Conservation (phyloP, 2,329 filamentous ascomycete genomes). For the Aspergillus latus region DNA sequence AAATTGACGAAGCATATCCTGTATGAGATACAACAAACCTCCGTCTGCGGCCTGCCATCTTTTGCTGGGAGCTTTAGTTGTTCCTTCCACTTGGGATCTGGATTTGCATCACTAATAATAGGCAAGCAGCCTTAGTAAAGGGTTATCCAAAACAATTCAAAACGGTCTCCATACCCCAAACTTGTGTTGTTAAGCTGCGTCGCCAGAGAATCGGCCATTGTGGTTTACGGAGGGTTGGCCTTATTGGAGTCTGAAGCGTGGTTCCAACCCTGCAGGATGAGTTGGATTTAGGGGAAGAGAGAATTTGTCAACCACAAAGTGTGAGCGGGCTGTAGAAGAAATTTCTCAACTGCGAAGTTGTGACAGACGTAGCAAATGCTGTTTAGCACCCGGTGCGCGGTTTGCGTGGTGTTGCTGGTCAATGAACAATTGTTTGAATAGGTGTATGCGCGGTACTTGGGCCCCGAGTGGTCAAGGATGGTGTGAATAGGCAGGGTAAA, state of each 20-base stretch:
- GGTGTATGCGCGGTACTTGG: neutral
- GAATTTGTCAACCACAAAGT: neutral
- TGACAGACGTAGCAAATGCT: neutral
- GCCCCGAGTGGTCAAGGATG: neutral
- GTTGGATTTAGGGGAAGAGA: neutral
- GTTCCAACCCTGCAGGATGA: neutral
- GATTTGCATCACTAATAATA: conserved; percentile 36
- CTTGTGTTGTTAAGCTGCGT: neutral
- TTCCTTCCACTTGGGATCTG: conserved; percentile 47
- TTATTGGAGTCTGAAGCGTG: neutral
- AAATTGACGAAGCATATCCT: conserved; percentile 14
- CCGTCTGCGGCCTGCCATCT: conserved; percentile 52
- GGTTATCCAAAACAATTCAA: conserved; percentile 4
- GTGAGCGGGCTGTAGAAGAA: neutral
- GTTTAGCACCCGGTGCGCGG: neutral
- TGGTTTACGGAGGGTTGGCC: no score
- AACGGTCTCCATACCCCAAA: conserved; percentile 35
- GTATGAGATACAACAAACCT: conserved; percentile 36
- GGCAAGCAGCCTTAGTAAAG: conserved; percentile 17
- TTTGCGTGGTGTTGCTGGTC: neutral
- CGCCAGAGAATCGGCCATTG: no score
- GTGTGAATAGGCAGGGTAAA: neutral
- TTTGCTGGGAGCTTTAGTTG: conserved; percentile 49
- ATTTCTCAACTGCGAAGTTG: neutral
- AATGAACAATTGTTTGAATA: neutral